These are phyloP conservation scores for Nakazawaea pomicola DNA, from an alignment of 805 yeast genomes.

Conservation along the genomic window DNA sequence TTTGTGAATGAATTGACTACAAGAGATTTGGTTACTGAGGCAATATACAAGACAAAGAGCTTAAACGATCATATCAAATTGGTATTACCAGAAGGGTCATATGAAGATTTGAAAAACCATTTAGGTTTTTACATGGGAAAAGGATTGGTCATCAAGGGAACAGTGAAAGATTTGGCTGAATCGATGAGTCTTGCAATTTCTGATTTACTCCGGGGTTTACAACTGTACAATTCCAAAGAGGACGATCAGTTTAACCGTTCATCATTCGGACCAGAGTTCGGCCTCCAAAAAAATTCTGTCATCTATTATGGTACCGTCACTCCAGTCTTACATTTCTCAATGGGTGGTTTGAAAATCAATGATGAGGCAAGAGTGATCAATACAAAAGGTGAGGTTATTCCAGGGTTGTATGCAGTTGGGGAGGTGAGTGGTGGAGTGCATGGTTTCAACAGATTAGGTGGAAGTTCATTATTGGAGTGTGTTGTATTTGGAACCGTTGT, in stretches of 20 bases:
- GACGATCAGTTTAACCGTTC: constrained; percentile 35
- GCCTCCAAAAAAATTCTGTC: constrained; percentile 9
- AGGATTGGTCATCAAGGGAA: constrained; percentile 26
- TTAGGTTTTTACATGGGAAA: constrained; percentile 45
- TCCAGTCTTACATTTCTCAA: constrained; percentile 62
- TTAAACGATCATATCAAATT: constrained; percentile 28
- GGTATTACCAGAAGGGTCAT: constrained; percentile 39
- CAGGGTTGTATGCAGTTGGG: constrained; percentile 60
- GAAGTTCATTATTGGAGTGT: constrained; percentile 53
- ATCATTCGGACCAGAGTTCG: constrained; percentile 22
- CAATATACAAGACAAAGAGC: constrained; percentile 24
- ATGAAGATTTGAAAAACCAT: constrained; percentile 39
- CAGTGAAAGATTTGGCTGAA: too few relatives aligned
- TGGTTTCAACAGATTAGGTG: constrained; percentile 58
- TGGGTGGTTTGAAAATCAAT: constrained; percentile 20
- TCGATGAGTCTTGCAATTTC: too few relatives aligned
- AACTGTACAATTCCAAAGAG: too few relatives aligned
- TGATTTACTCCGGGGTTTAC: too few relatives aligned
- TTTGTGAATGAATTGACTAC: constrained; percentile 51
- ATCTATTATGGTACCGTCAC: constrained; percentile 49
- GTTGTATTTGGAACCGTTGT: constrained; percentile 56
- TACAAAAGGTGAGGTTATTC: constrained; percentile 19
- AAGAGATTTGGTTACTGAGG: constrained; percentile 46
- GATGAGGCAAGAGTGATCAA: constrained; percentile 38
- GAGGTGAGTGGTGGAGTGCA: constrained; percentile 71